Evolutionary conservation across 345 rosid genomes (phyloP).

Genomic region (Murraya koenigii): DNA sequence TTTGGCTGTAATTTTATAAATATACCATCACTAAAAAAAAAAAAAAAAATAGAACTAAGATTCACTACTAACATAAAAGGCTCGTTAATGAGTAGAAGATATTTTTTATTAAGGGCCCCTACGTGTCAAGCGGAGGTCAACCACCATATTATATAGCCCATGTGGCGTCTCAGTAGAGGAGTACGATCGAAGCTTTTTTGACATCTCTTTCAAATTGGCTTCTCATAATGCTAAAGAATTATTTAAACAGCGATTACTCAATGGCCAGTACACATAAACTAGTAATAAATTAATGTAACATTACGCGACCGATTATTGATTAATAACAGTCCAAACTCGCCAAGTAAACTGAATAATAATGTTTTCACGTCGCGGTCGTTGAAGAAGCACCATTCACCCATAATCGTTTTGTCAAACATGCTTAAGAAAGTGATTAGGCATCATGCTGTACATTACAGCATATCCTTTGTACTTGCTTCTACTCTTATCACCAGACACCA

Average conservation of each 20-base stretch:
- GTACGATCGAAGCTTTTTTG: not conserved
- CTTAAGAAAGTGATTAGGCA: not conserved
- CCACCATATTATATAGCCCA: not conserved
- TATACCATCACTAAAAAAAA: too few relatives aligned
- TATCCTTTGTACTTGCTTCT: not conserved
- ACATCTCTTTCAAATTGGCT: not conserved
- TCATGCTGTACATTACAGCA: not conserved
- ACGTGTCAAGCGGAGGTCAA: too few relatives aligned
- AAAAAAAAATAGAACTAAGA: too few relatives aligned
- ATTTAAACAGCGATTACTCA: not conserved
- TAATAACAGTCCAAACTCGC: not conserved
- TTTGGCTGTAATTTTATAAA: too few relatives aligned
- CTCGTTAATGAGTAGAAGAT: too few relatives aligned
- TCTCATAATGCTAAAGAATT: not conserved
- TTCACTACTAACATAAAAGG: too few relatives aligned
- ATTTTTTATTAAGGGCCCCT: too few relatives aligned
- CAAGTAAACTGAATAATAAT: not conserved
- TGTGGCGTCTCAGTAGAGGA: not conserved
- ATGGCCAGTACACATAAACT: not conserved
- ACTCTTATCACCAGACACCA: not conserved
- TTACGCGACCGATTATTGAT: not conserved
- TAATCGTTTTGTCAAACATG: not conserved
- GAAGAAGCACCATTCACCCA: not conserved
- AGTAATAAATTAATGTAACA: not conserved
- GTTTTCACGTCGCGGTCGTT: not conserved